A percentile compares a stretch with the other conserved stretches of the same genome.
These are phyloP conservation scores for Acacia melanoxylon DNA, from an alignment of 306 rosid species.

Conservation along the genomic window DNA sequence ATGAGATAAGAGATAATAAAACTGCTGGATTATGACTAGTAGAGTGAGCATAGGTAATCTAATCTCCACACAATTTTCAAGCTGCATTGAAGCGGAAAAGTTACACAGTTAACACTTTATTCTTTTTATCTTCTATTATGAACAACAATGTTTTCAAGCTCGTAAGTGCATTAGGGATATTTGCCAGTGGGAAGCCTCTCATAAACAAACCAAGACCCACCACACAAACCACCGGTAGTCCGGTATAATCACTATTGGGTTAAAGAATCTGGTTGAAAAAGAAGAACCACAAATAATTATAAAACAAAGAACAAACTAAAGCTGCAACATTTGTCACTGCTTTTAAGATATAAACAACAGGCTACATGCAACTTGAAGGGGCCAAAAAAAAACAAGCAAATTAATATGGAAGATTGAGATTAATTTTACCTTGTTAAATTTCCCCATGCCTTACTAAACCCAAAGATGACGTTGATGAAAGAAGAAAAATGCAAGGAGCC, in stretches of 20 bases:
- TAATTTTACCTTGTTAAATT: conserved; percentile 62
- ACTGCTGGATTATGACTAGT: too few relatives aligned
- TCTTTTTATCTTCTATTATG: not conserved
- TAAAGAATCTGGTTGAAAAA: conserved; percentile 56
- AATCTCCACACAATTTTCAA: conserved; percentile 67
- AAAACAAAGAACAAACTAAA: conserved; percentile 5
- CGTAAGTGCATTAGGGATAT: conserved; percentile 15
- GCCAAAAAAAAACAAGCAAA: too few relatives aligned
- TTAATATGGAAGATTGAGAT: conserved; percentile 1
- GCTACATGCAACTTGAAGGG: not conserved
- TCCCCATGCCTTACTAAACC: conserved; percentile 76
- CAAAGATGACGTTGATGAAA: conserved; percentile 73
- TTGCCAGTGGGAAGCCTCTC: conserved; percentile 85
- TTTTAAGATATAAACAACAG: not conserved
- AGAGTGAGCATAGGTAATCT: conserved; percentile 88
- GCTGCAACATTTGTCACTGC: not conserved
- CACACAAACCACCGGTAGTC: conserved; percentile 46
- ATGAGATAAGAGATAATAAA: too few relatives aligned
- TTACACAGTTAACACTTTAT: conserved; percentile 11
- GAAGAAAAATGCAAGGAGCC: conserved; percentile 85
- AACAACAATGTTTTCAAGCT: conserved; percentile 16
- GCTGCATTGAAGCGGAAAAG: conserved; percentile 40
- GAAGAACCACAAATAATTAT: conserved; percentile 13
- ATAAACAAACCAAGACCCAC: conserved; percentile 81
- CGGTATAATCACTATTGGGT: conserved; percentile 73